These are phyloP conservation scores for Kodamaea derodonti DNA, from an alignment of 1,139 yeast species.

Conservation along the genomic window DNA sequence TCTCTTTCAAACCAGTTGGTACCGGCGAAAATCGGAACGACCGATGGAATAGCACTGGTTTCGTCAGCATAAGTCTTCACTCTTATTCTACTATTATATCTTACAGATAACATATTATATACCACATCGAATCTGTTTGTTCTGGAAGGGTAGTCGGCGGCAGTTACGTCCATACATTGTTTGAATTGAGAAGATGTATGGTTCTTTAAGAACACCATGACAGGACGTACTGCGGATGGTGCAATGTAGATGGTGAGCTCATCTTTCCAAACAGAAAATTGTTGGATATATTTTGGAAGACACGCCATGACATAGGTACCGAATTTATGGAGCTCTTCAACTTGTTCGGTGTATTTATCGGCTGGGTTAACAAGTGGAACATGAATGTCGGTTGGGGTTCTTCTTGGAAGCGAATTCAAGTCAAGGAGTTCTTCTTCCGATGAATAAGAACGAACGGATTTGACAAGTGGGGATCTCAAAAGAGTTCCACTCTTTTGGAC, in stretches of 20 bases:
- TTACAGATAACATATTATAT: slow-evolving; percentile 74
- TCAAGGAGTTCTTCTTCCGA: slow-evolving; percentile 31
- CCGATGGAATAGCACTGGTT: slow-evolving; percentile 75
- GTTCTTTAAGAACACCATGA: slow-evolving; percentile 64
- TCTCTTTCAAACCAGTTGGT: slow-evolving; percentile 92
- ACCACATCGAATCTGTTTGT: slow-evolving; percentile 84
- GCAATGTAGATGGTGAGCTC: slow-evolving; percentile 76
- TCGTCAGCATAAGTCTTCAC: slow-evolving; percentile 88
- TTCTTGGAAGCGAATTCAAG: slow-evolving; percentile 39
- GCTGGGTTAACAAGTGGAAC: slow-evolving; percentile 76
- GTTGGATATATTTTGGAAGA: slow-evolving; percentile 79
- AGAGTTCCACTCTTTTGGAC: too few species aligned
- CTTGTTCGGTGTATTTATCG: slow-evolving; percentile 64
- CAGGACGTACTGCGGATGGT: slow-evolving; percentile 71
- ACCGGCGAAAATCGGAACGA: slow-evolving; percentile 68
- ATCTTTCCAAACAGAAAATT: slow-evolving; percentile 88
- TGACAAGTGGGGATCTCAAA: too few species aligned
- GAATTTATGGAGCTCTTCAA: slow-evolving; percentile 76
- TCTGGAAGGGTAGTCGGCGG: slow-evolving; percentile 83
- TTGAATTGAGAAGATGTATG: slow-evolving; percentile 83
- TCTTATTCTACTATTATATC: slow-evolving; percentile 83
- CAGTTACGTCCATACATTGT: slow-evolving; percentile 76
- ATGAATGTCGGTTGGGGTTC: slow-evolving; percentile 30
- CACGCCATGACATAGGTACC: slow-evolving; percentile 78
- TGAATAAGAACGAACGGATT: background rate